phyloP scores from a whole-genome alignment of 805 yeast genomes.

The Phaffomyces antillensis region DNA sequence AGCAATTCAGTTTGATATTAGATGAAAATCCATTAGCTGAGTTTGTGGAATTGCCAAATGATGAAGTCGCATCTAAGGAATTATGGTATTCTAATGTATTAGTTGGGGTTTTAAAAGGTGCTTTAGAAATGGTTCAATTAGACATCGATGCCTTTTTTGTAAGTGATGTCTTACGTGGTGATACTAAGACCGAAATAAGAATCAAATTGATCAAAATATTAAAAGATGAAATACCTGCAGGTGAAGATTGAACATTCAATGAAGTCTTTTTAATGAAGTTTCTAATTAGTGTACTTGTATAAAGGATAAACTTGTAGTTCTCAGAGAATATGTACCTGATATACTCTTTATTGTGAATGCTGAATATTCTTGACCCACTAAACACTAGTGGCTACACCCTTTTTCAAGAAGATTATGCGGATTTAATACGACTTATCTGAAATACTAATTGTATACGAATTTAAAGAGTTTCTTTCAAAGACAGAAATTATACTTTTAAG shows the following conservation, averaged over 20 bases:
- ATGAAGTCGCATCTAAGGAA: slow-evolving; percentile 57
- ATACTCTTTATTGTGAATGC: not conserved
- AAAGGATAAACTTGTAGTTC: not conserved
- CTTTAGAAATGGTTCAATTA: slow-evolving; percentile 91
- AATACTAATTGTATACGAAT: too few relatives aligned
- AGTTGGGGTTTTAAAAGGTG: slow-evolving; percentile 87
- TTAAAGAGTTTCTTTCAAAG: too few relatives aligned
- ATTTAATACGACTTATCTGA: too few relatives aligned
- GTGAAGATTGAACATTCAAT: slow-evolving; percentile 55
- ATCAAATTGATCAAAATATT: slow-evolving; percentile 64
- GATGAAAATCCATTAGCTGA: slow-evolving; percentile 89
- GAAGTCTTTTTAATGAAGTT: not conserved
- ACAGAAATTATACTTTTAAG: too few relatives aligned
- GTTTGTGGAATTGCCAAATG: slow-evolving; percentile 90
- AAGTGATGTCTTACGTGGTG: slow-evolving; percentile 77
- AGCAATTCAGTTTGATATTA: slow-evolving; percentile 63
- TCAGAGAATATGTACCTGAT: not conserved
- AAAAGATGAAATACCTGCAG: slow-evolving; percentile 95
- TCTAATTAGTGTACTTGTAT: not conserved
- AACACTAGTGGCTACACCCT: too few relatives aligned
- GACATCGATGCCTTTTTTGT: slow-evolving; percentile 80
- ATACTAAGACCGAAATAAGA: slow-evolving; percentile 70
- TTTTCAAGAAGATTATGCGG: not conserved
- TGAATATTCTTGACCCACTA: not conserved
- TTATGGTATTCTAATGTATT: slow-evolving; percentile 91